These are phyloP conservation scores for Ogataea hybrid DNA, from an alignment of 1,139 yeast genomes.

Conservation along the genomic window DNA sequence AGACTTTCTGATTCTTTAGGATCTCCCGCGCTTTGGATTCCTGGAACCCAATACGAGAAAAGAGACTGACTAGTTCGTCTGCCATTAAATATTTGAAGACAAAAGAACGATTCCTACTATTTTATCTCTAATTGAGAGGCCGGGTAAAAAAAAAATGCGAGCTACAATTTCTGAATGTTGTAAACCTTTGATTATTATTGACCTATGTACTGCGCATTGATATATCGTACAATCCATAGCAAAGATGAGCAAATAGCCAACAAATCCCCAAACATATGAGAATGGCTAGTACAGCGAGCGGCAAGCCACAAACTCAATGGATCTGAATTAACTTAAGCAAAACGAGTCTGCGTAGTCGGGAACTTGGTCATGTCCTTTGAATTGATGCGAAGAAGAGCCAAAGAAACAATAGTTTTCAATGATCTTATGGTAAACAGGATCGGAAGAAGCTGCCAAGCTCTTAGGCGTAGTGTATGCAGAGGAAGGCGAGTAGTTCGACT, in stretches of 20 bases:
- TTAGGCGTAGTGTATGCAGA: conserved; percentile 14
- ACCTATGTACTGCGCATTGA: neutral
- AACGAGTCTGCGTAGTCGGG: conserved; percentile 19
- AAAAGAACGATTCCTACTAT: neutral
- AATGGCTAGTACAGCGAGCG: conserved; percentile 3
- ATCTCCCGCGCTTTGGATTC: conserved; percentile 74
- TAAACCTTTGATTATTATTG: neutral
- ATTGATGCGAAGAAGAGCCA: conserved; percentile 21
- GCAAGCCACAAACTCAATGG: neutral
- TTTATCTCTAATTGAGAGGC: neutral
- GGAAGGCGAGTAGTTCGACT: conserved; percentile 7
- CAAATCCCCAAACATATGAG: neutral
- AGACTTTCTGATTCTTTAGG: conserved; percentile 79
- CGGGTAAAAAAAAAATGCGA: conserved; percentile 2
- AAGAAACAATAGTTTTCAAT: conserved; percentile 32
- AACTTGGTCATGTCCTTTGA: conserved; percentile 6
- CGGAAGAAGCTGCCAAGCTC: conserved; percentile 8
- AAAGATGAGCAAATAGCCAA: neutral
- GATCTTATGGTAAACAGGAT: conserved; percentile 28
- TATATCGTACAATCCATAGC: conserved; percentile 1
- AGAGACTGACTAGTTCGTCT: conserved; percentile 44
- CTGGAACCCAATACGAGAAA: conserved; percentile 64
- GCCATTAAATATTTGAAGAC: conserved; percentile 9
- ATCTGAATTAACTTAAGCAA: conserved; percentile 15
- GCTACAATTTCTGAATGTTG: neutral